Percentiles rank a stretch among this genome's conserved stretches.
These are phyloP conservation scores for Colletotrichum orchidophilum DNA, from an alignment of 2,329 filamentous ascomycete species.

Conservation along the genomic window DNA sequence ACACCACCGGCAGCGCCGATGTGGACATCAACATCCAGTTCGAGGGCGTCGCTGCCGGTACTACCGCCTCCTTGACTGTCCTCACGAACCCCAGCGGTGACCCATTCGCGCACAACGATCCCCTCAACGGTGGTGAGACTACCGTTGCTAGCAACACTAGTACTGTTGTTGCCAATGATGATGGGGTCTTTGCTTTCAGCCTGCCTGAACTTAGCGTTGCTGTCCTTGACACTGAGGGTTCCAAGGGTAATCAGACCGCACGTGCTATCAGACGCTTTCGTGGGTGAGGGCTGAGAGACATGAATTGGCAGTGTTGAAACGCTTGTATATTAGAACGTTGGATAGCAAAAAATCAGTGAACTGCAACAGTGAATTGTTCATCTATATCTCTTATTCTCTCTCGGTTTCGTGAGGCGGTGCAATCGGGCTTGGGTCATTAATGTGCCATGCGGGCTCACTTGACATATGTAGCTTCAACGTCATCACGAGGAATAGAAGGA, in stretches of 20 bases:
- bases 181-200: constrained; percentile 60
- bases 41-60: constrained; percentile 51
- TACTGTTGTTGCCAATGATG: constrained; percentile 50
- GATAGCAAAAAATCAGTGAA: too few species aligned
- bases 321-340: neutral
- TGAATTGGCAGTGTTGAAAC: too few species aligned
- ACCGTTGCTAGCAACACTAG: constrained; percentile 55
- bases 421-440: too few species aligned
- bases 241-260: neutral
- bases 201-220: constrained; percentile 66
- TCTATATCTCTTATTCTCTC: neutral
- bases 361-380: too few species aligned
- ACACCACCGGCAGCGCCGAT: constrained; percentile 54
- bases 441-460: too few species aligned
- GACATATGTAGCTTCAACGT: too few species aligned
- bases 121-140: constrained; percentile 56
- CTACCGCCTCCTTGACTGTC: constrained; percentile 54
- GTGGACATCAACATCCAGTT: constrained; percentile 58
- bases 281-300: neutral
- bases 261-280: neutral
- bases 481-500: too few species aligned
- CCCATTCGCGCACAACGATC: constrained; percentile 55
- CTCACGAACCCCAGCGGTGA: constrained; percentile 52
- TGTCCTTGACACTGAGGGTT: constrained; percentile 56
- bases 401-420: too few species aligned